Percentiles rank a stretch among this genome's conserved stretches.
phyloP scores from a whole-genome alignment of 768 basidiomycete species.

The Lactifluus pinguis region DNA sequence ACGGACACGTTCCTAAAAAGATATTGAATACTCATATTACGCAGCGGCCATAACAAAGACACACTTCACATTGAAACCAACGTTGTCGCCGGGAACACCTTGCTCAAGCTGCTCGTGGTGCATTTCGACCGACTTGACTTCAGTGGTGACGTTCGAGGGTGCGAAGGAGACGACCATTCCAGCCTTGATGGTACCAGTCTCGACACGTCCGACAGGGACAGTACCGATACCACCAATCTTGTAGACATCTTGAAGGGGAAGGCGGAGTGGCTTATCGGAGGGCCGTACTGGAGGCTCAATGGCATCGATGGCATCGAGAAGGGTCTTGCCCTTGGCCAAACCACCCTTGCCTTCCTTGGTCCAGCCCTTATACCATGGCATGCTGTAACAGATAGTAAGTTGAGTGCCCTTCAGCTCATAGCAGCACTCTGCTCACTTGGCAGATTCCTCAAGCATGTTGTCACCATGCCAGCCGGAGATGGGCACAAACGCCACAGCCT shows the following conservation, averaged over 20 bases:
- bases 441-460: constrained; percentile 99
- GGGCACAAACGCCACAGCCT: constrained; percentile 95
- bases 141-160: constrained; percentile 96
- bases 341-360: constrained; percentile 92
- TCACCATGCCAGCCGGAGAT: constrained; percentile 99
- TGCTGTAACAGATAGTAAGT: constrained; percentile 41
- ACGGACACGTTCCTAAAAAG: constrained; percentile 92
- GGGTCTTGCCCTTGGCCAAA: constrained; percentile 94
- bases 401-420: neutral
- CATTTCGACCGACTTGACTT: constrained; percentile 99
- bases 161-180: constrained; percentile 99
- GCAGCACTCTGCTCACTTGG: constrained; percentile 51
- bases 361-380: constrained; percentile 99
- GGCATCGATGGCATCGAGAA: constrained; percentile 98
- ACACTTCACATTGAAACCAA: constrained; percentile 97
- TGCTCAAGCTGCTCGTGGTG: constrained; percentile 96
- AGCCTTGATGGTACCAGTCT: constrained; percentile 99
- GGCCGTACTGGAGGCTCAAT: constrained; percentile 97
- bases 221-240: constrained; percentile 99
- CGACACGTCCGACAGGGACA: constrained; percentile 99
- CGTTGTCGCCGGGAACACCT: constrained; percentile 97
- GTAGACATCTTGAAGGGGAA: constrained; percentile 99
- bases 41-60: constrained; percentile 22
- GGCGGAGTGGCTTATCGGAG: constrained; percentile 99
- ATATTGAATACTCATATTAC: neutral